Evolutionary conservation across 2,329 filamentous ascomycete genomes (phyloP).

Genomic region (Plenodomus tracheiphilus): DNA sequence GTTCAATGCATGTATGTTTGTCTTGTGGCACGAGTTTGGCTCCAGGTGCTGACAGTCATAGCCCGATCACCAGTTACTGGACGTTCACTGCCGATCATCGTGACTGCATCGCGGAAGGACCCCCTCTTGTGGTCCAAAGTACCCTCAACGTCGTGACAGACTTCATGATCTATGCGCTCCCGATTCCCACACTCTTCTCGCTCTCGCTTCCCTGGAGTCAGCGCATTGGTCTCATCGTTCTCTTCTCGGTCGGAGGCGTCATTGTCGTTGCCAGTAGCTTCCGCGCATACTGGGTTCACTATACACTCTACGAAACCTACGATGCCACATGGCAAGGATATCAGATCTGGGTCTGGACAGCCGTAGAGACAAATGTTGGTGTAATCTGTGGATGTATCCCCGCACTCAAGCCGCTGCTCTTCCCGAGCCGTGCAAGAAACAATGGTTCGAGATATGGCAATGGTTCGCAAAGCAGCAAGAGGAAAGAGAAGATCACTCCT

Average conservation of each 20-base stretch:
- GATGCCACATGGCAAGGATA: slow-evolving; percentile 53
- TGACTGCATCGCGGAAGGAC: slow-evolving; percentile 52
- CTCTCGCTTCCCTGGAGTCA: slow-evolving; percentile 50
- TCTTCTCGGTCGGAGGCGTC: slow-evolving; percentile 50
- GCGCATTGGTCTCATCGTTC: slow-evolving; percentile 48
- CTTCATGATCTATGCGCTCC: slow-evolving; percentile 51
- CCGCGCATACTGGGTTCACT: slow-evolving; percentile 54
- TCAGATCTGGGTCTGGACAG: slow-evolving; percentile 50
- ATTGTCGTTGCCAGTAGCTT: slow-evolving; percentile 53
- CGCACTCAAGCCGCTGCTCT: slow-evolving; percentile 48
- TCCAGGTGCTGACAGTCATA: slow-evolving; percentile 31
- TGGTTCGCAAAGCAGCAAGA: slow-evolving; percentile 35
- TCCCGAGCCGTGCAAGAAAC: slow-evolving; percentile 35
- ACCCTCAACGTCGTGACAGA: slow-evolving; percentile 52
- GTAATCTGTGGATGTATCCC: slow-evolving; percentile 52
- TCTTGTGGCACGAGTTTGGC: neutral
- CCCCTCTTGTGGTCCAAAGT: slow-evolving; percentile 48
- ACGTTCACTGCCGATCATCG: slow-evolving; percentile 39
- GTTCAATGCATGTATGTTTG: slow-evolving; percentile 43
- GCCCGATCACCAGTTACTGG: slow-evolving; percentile 53
- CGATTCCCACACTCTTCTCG: slow-evolving; percentile 52
- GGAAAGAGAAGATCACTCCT: slow-evolving; percentile 37
- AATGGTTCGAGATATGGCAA: slow-evolving; percentile 37
- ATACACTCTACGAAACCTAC: slow-evolving; percentile 49
- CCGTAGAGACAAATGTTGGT: slow-evolving; percentile 49